Conservation (phyloP, 2,329 filamentous ascomycete genomes). For the Kalaharituber pfeilii region DNA sequence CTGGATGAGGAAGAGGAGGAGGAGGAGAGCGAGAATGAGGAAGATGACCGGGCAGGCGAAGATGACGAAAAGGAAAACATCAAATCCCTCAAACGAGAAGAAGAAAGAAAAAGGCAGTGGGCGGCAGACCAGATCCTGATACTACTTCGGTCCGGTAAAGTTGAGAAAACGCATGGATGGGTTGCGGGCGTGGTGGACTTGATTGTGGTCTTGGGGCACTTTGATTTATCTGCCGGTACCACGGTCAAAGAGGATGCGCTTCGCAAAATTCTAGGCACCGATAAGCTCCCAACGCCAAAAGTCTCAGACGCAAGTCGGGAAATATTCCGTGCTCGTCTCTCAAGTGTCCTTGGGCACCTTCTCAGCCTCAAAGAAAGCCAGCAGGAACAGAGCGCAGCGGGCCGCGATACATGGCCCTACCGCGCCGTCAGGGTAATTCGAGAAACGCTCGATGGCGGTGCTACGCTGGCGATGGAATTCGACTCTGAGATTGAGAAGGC, state of each 20-base stretch:
- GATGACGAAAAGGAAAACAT: constrained; percentile 10
- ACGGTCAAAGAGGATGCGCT: background rate
- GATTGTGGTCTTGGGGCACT: constrained; percentile 19
- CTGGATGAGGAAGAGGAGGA: constrained; percentile 9
- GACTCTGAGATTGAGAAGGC: constrained; percentile 10
- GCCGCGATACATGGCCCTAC: constrained; percentile 16
- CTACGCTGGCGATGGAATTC: constrained; percentile 13
- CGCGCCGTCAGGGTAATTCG: constrained; percentile 17
- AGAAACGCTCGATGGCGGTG: constrained; percentile 4
- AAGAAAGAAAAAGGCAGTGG: constrained; percentile 21
- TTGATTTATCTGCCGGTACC: constrained; percentile 9
- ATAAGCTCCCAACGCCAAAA: constrained; percentile 2
- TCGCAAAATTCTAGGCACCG: background rate
- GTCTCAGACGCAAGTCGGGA: constrained; percentile 15
- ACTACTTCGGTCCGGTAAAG: constrained; percentile 18
- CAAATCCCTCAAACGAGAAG: constrained; percentile 6
- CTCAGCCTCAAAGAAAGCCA: constrained; percentile 7
- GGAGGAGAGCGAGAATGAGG: constrained; percentile 7
- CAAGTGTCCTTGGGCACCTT: constrained; percentile 11
- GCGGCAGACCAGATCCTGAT: constrained; percentile 20
- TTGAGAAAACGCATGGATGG: constrained; percentile 13
- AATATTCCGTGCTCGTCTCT: constrained; percentile 19
- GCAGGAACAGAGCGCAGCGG: background rate
- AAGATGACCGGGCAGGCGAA: background rate
- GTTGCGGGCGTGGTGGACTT: constrained; percentile 17